phyloP scores from a whole-genome alignment of 2,329 filamentous ascomycete genomes.

The Orbilia javanica region DNA sequence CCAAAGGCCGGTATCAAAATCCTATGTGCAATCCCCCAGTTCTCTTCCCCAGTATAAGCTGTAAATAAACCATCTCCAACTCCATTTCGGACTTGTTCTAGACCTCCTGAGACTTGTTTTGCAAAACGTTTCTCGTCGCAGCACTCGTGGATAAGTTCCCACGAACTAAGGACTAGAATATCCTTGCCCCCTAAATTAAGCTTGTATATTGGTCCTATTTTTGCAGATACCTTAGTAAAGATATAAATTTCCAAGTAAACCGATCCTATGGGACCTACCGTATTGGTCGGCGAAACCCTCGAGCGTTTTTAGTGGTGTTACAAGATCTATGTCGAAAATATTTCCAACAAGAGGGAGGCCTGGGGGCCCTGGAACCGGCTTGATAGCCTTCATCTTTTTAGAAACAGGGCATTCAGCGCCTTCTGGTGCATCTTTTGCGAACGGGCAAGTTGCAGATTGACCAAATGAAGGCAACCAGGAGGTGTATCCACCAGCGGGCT shows the following conservation, averaged over 20 bases:
- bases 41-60: conserved; percentile 67
- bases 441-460: conserved; percentile 45
- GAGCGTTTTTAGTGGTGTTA: conserved; percentile 72
- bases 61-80: conserved; percentile 77
- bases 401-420: conserved; percentile 35
- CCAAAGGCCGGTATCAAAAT: conserved; percentile 78
- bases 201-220: conserved; percentile 72
- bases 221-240: conserved; percentile 59
- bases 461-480: conserved; percentile 53
- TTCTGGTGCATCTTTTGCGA: conserved; percentile 40
- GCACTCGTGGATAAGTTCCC: conserved; percentile 73
- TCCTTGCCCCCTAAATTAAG: conserved; percentile 69
- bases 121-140: conserved; percentile 76
- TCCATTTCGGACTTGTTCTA: conserved; percentile 72
- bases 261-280: conserved; percentile 67
- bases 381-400: conserved; percentile 43
- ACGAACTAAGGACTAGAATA: conserved; percentile 69
- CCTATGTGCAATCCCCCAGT: conserved; percentile 77
- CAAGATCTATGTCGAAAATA: conserved; percentile 73
- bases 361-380: conserved; percentile 74
- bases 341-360: conserved; percentile 77
- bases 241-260: not conserved
- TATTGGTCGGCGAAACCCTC: conserved; percentile 74
- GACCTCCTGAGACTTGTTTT: conserved; percentile 70
- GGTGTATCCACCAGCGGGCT: conserved; percentile 16